A percentile compares a stretch with the other conserved stretches of the same genome.
Evolutionary conservation across 345 rosid genomes (phyloP).

Genomic region (Brassica cretica): DNA sequence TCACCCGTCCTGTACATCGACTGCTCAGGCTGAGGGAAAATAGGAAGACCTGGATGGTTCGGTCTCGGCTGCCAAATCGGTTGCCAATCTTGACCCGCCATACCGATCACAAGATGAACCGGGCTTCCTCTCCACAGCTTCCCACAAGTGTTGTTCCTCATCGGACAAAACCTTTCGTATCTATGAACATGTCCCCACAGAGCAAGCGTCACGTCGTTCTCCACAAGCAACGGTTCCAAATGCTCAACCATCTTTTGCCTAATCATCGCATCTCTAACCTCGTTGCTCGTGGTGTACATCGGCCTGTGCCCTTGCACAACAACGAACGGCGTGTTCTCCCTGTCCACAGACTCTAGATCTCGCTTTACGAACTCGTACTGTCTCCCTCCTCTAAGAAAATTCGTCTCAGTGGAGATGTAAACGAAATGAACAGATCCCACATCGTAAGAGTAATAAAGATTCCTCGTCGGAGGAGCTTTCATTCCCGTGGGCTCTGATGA

Average conservation of each 20-base stretch:
- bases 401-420: slow-evolving; percentile 82
- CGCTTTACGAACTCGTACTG: slow-evolving; percentile 67
- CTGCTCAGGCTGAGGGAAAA: slow-evolving; percentile 76
- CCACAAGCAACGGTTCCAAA: slow-evolving; percentile 78
- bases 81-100: slow-evolving; percentile 98
- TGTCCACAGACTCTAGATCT: slow-evolving; percentile 74
- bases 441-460: slow-evolving; percentile 77
- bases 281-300: slow-evolving; percentile 88
- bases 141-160: slow-evolving; percentile 74
- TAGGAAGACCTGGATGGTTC: slow-evolving; percentile 61
- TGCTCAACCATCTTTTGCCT: slow-evolving; percentile 65
- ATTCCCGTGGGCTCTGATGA: slow-evolving; percentile 75
- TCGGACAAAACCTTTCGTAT: slow-evolving; percentile 91
- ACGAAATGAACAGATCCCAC: slow-evolving; percentile 72
- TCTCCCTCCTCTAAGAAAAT: slow-evolving; percentile 69
- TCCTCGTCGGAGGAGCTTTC: slow-evolving; percentile 71
- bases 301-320: slow-evolving; percentile 92
- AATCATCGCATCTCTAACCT: slow-evolving; percentile 55
- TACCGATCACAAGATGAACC: slow-evolving; percentile 95
- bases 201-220: slow-evolving; percentile 73
- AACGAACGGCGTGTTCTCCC: slow-evolving; percentile 71
- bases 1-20: slow-evolving; percentile 88
- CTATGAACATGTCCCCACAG: slow-evolving; percentile 97
- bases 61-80: slow-evolving; percentile 82
- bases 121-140: slow-evolving; percentile 65